Evolutionary conservation across 2,329 filamentous ascomycete genomes (phyloP).

Genomic region (Cercospora zeina): DNA sequence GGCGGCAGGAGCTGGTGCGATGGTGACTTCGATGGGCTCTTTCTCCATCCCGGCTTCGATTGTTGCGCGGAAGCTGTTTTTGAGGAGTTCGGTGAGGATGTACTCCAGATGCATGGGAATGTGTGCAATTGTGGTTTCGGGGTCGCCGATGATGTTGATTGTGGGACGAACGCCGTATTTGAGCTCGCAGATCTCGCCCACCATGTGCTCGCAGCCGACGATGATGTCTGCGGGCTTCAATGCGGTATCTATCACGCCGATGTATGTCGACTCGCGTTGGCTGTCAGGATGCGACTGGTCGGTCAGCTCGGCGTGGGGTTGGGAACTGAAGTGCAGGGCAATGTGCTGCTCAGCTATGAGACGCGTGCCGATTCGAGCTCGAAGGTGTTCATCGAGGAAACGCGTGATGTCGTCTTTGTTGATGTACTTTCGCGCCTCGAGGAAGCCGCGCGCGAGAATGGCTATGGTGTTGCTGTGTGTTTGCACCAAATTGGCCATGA

Average conservation of each 20-base stretch:
- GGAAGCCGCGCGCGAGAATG: conserved; percentile 84
- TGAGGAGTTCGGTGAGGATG: conserved; percentile 92
- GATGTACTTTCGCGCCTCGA: conserved; percentile 92
- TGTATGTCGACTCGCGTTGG: conserved; percentile 60
- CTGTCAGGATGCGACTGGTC: conserved; percentile 39
- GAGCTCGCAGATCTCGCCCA: conserved; percentile 93
- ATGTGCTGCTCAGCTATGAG: conserved; percentile 97
- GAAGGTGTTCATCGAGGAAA: conserved; percentile 91
- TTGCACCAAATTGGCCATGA: conserved; percentile 90
- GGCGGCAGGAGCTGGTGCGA: conserved; percentile 64
- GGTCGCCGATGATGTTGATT: conserved; percentile 79
- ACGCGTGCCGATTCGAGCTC: conserved; percentile 88
- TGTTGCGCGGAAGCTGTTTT: conserved; percentile 93
- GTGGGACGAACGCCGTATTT: conserved; percentile 87
- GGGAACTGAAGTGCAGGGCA: conserved; percentile 74
- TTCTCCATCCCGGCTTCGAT: conserved; percentile 78
- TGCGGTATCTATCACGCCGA: conserved; percentile 92
- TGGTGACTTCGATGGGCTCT: conserved; percentile 87
- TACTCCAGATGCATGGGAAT: conserved; percentile 97
- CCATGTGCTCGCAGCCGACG: conserved; percentile 81
- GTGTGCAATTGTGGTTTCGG: conserved; percentile 85
- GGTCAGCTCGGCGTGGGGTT: conserved; percentile 64
- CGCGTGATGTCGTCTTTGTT: conserved; percentile 76
- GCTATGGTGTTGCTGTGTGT: conserved; percentile 95
- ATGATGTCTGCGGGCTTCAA: conserved; percentile 79